Base-by-base conservation (phyloP, 2,329 filamentous ascomycete genomes). In the Microdochium nivale region DNA sequence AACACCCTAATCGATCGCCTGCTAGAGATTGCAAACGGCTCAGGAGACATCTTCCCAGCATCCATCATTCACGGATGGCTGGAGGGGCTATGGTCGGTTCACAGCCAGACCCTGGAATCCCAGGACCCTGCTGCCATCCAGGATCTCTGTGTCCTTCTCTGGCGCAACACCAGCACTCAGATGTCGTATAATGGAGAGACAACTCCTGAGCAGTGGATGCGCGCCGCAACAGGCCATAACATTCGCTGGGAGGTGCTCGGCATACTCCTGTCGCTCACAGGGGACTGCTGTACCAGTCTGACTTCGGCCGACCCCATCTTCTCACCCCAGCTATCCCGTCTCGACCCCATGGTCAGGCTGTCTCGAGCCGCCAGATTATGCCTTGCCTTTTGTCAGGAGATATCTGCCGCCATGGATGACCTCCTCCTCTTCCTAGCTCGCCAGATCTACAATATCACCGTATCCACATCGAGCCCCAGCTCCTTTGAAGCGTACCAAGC, bases 241-340 rank as follows among this genome's bases (percentile, higher is more conserved):
- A 59, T 67, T 37, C 59, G 66, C 46, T 68, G 66, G 66, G 65
- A 67, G 37, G 61, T 67, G n/a, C 58, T 68, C 25, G 66, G 65
- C 5, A 51, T 67, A 46, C 62, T 68, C 46, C 64, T 65, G 21
- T 56, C 58, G 2, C 52, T 60, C 23, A 57, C 62, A 10, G 66
- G 65, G 9, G 54, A 61, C 25, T 64, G 59, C 49, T 60, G 60
- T 5, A 58, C 51, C 23, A 60, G 59, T 4, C 53, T 62, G 10
- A 60, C 63, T 8, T 55, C 61, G 2, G 60, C 61, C 2, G 59
- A 66, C 50, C 51, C 52, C 10, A 50, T 62, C 19, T 60, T 65
- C 21, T 57, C 57, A 25, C 59, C 11, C 5, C 13, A 19, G 14
- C 13, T 37, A 14, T 5, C 11, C 33, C 33, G 33, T 19, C 11